Evolutionary conservation across 2,329 filamentous ascomycete genomes (phyloP).

Genomic region (Clonostachys byssicola): DNA sequence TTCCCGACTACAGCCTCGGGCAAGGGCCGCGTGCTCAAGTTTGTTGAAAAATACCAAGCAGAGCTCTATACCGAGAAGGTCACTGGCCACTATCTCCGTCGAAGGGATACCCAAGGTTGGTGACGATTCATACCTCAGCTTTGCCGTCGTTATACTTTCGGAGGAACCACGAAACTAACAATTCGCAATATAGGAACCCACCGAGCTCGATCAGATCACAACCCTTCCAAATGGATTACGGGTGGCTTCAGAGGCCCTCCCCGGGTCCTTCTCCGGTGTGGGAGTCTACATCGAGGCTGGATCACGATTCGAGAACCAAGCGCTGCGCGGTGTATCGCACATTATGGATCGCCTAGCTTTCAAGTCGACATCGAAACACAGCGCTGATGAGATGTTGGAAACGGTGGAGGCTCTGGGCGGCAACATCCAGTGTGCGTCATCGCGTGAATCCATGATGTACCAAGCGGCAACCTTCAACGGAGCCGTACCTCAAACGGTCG

Average conservation of each 20-base stretch:
- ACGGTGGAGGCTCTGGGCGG: constrained; percentile 84
- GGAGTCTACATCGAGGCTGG: constrained; percentile 95
- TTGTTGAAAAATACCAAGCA: constrained; percentile 13
- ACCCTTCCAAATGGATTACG: constrained; percentile 88
- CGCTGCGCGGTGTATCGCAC: constrained; percentile 85
- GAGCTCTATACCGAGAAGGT: constrained; percentile 12
- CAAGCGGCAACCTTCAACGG: constrained; percentile 97
- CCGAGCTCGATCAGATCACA: constrained; percentile 82
- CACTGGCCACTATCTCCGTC: constrained; percentile 24
- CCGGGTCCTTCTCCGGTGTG: constrained; percentile 90
- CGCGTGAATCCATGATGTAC: constrained; percentile 96
- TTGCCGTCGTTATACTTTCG: background rate
- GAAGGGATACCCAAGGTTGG: constrained; percentile 28
- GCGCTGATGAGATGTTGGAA: constrained; percentile 82
- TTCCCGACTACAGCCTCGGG: constrained; percentile 20
- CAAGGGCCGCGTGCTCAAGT: constrained; percentile 13
- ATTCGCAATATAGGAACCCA: constrained; percentile 54
- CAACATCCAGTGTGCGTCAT: constrained; percentile 95
- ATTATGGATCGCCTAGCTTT: constrained; percentile 95
- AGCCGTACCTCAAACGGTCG: constrained; percentile 77
- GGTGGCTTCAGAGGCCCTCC: constrained; percentile 90
- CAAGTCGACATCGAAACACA: constrained; percentile 73
- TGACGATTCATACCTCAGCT: background rate
- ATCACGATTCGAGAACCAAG: constrained; percentile 85
- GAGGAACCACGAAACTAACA: background rate